Evolutionary conservation across 805 yeast genomes (phyloP), one percentile per base, ranked within the genome.

Genomic region (Wickerhamiella hasegawae): DNA sequence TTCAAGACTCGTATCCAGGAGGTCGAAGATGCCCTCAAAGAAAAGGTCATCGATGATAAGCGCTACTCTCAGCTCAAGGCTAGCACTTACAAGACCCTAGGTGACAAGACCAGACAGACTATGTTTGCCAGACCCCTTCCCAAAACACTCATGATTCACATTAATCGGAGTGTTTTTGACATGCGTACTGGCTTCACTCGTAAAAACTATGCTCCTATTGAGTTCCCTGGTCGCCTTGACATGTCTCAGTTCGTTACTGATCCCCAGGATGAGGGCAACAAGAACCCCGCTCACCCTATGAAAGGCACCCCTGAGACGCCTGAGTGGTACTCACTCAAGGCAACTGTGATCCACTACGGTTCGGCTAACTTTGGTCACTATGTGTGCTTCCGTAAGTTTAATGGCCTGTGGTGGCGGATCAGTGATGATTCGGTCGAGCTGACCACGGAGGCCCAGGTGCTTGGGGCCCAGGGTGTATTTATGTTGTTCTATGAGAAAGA

Each of bases 301-400:
- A 67, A 79, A 31, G 41, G 45, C 15, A 18, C 33, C 5, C 12
- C 18, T 3, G 40, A 31, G 3, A 19, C 24, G 9, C 30, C 33
- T 4, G 45, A 41, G 20, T 33, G 42, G 34, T 87, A 87, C 54
- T 66, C 73, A 27, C 64, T 87, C 41, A 80, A 80, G 50, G 81
- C 95, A 1, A 90, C 81, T 1, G 80, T 87, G 31, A 75, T 87
- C 1, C 98, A 87, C 55, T 85, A 77, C 53, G 98, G 98, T 33
- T 79, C 94, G 1, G 96, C 90, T 48, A 84, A 87, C 48, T 90
- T 83, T 53, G 98, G 98, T n/a, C 98, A 87, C 55, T 87, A 87
- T 52, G 80, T 87, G 41, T 83, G 92, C 28, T 87, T 70, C 59
- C 71, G 96, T 49, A 76, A 73, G 48, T 68, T 61, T 39, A 69